These are phyloP conservation scores for Massarina eburnea DNA, from an alignment of 2,329 filamentous ascomycete genomes.

Conservation along the genomic window DNA sequence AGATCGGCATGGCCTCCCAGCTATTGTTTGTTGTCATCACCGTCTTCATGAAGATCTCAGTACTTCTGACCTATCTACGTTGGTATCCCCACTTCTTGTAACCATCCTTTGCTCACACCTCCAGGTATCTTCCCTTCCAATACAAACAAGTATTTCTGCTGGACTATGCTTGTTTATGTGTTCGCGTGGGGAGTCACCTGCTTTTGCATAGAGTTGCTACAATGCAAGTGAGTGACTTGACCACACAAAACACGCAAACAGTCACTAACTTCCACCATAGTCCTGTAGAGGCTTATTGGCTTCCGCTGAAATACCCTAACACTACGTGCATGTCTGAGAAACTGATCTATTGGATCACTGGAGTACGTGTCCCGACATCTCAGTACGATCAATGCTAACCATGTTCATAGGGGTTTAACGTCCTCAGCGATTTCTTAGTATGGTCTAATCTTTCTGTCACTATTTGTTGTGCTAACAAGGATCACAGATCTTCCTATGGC, in stretches of 20 bases:
- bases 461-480: neutral
- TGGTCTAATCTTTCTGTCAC: neutral
- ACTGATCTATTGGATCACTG: constrained; percentile 14
- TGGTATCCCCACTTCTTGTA: neutral
- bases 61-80: constrained; percentile 5
- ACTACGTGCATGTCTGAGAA: constrained; percentile 16
- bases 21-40: constrained; percentile 14
- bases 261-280: neutral
- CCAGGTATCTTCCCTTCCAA: constrained; percentile 15
- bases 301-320: constrained; percentile 5
- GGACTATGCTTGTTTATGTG: constrained; percentile 11
- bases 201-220: constrained; percentile 14
- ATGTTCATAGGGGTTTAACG: constrained; percentile 11
- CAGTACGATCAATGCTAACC: neutral
- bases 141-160: constrained; percentile 19
- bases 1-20: constrained; percentile 14
- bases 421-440: constrained; percentile 22
- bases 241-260: neutral
- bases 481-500: constrained; percentile 21
- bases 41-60: constrained; percentile 16
- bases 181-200: constrained; percentile 7
- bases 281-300: constrained; percentile 11
- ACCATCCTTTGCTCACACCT: constrained; percentile 1
- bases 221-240: constrained; percentile 15
- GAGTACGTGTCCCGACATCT: neutral